A percentile compares a stretch with the other conserved stretches of the same genome.
phyloP scores from a whole-genome alignment of 2,329 filamentous ascomycete species.

The Fusarium domesticum region DNA sequence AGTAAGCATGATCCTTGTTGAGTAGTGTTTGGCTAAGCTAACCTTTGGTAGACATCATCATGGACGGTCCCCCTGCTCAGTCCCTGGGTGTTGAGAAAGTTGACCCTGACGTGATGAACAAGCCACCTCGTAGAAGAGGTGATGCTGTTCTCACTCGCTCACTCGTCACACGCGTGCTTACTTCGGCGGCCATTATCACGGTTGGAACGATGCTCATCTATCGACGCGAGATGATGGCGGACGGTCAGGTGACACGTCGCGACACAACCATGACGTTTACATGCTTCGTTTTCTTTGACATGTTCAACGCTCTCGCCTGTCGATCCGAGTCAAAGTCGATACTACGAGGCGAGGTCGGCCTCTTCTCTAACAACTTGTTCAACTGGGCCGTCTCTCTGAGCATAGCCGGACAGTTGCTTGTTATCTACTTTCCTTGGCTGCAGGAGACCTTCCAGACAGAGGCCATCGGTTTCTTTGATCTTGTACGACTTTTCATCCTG shows the following conservation, averaged over 20 bases:
- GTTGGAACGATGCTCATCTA: constrained; percentile 88
- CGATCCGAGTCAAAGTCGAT: constrained; percentile 89
- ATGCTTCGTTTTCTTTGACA: constrained; percentile 97
- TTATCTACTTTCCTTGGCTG: constrained; percentile 92
- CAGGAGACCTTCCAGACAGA: constrained; percentile 97
- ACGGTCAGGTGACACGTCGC: constrained; percentile 79
- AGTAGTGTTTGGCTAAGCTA: constrained; percentile 2
- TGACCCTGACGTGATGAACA: constrained; percentile 89
- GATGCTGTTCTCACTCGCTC: constrained; percentile 87
- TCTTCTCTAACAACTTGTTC: constrained; percentile 89
- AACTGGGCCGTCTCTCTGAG: constrained; percentile 91
- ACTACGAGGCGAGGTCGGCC: constrained; percentile 76
- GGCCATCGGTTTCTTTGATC: constrained; percentile 69
- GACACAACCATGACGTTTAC: constrained; percentile 99
- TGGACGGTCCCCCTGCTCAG: constrained; percentile 97
- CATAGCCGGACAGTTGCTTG: constrained; percentile 79
- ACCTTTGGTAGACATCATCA: constrained; percentile 77
- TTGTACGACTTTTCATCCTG: constrained; percentile 68
- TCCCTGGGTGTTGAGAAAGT: constrained; percentile 95
- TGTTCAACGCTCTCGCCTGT: constrained; percentile 97
- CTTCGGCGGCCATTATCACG: constrained; percentile 87
- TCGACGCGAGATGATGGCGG: constrained; percentile 81
- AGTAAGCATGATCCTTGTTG: constrained; percentile 61
- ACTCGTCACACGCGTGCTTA: constrained; percentile 80
- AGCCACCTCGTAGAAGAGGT: constrained; percentile 77